Base-by-base conservation (phyloP, 164 flowering plant genomes). In the Stephania cephalantha region DNA sequence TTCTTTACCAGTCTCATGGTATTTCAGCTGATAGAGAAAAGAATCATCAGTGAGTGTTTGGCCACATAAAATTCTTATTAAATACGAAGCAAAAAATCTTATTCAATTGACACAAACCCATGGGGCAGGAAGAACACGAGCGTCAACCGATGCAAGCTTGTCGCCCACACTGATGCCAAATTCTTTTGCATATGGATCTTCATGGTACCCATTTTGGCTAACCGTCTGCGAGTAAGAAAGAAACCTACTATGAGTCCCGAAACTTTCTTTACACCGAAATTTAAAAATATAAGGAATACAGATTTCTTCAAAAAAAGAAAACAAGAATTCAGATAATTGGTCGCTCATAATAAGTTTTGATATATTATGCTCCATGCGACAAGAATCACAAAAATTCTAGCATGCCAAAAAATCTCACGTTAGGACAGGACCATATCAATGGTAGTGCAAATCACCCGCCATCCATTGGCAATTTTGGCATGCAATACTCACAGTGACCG, bases 101-200 rank as follows among this genome's bases (percentile, higher is more conserved):
- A 17, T 46, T 61, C 15, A 9, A 70, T 55, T 70, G 55, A 50
- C 68, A 68, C 48, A 50, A 82, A 90, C 94, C 91, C 89, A 85
- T 20, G 94, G 92, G 9, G 94, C 87, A 78, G 94, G 94, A 55
- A 90, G 88, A 74, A 90, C 87, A 29, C 94, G 86, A 20, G 91
- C 90, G 70, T 88, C 92, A 74, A 90, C 87, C 7, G 86, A 82
- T 6, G 90, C 85, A 77, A 86, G 85, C 65, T 78, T 85, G 68
- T 85, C 85, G 74, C 79, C 80, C 48, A 88, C 80, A 9, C 64
- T 82, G 75, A 90, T 79, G 5, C 90, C 90, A 82, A 90, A 90
- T 75, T 90, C 94, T 75, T 83, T 80, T 1, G 89, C 88, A 81
- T 84, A 86, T 42, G 87, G 86, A 78, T 87, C 90, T 79, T 87